phyloP scores from a whole-genome alignment of 352 stramenopile species.

The Phytophthora pseudosyringae region DNA sequence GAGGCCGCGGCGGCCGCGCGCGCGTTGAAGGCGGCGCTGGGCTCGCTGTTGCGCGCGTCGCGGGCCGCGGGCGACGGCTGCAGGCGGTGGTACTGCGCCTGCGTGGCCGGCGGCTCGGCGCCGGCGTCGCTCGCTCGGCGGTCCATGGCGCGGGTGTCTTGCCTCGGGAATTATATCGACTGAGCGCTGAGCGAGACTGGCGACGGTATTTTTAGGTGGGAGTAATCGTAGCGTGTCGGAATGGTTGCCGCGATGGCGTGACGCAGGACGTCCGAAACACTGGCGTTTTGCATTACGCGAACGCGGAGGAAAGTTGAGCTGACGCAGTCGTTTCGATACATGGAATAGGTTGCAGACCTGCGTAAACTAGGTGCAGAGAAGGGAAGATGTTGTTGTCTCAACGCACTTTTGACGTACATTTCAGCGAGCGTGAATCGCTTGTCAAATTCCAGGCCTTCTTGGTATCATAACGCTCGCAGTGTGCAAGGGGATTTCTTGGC shows the following conservation, averaged over 20 bases:
- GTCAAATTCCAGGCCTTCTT: no score
- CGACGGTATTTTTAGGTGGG: conserved; percentile 13
- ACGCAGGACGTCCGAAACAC: not conserved
- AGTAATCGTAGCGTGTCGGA: conserved; percentile 22
- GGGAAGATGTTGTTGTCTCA: no score
- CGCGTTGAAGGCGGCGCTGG: conserved; percentile 11
- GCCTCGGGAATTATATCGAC: conserved; percentile 25
- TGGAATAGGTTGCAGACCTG: not conserved
- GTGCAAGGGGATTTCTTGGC: no score
- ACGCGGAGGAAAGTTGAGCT: not conserved
- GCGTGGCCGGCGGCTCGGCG: conserved; percentile 8
- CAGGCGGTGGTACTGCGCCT: conserved; percentile 38
- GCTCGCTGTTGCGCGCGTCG: conserved; percentile 14
- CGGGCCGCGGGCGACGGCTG: conserved; percentile 28
- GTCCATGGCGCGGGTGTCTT: conserved; percentile 24
- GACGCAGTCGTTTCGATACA: conserved; percentile 7
- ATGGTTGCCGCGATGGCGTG: conserved; percentile 15
- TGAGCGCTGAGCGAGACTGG: conserved; percentile 8
- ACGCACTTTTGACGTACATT: no score
- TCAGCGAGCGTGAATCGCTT: no score
- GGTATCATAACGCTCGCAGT: no score
- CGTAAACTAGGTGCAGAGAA: no score
- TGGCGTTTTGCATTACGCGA: not conserved
- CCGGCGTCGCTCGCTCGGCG: conserved; percentile 19
- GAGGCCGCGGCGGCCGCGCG: conserved; percentile 1